Conservation (phyloP, 352 stramenopile genomes). For the Phytophthora capsici region DNA sequence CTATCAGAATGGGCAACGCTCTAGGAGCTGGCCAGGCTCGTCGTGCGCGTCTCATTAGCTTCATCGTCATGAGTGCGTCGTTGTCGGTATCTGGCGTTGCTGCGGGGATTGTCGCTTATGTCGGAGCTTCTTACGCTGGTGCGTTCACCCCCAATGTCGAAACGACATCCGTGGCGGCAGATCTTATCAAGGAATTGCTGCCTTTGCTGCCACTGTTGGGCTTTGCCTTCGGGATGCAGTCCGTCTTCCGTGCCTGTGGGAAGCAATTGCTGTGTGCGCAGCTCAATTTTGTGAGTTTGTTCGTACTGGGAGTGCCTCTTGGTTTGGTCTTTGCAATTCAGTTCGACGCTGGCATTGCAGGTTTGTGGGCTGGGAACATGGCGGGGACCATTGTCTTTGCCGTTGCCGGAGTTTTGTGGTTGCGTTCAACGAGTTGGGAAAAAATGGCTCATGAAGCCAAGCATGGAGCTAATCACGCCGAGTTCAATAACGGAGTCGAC, state of each 20-base stretch:
- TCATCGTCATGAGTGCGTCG: slow-evolving; percentile 39
- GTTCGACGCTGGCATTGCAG: slow-evolving; percentile 47
- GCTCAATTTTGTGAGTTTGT: slow-evolving; percentile 62
- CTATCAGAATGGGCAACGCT: slow-evolving; percentile 67
- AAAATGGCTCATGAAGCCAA: slow-evolving; percentile 56
- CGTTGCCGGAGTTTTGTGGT: slow-evolving; percentile 44
- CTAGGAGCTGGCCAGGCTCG: slow-evolving; percentile 54
- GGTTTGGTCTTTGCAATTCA: slow-evolving; percentile 50
- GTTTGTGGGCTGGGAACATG: slow-evolving; percentile 67
- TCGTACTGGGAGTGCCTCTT: slow-evolving; percentile 55
- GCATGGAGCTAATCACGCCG: slow-evolving; percentile 42
- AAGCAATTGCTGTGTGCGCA: slow-evolving; percentile 56
- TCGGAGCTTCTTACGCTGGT: slow-evolving; percentile 46
- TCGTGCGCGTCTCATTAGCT: slow-evolving; percentile 47
- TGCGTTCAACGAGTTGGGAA: slow-evolving; percentile 59
- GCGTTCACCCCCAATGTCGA: slow-evolving; percentile 48
- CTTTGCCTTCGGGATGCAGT: slow-evolving; percentile 49
- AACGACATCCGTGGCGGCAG: slow-evolving; percentile 31
- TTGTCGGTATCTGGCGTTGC: slow-evolving; percentile 43
- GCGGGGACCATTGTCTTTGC: slow-evolving; percentile 48
- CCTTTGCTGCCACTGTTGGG: slow-evolving; percentile 46
- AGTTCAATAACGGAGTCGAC: slow-evolving; percentile 29
- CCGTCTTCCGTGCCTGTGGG: slow-evolving; percentile 53
- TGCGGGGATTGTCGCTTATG: slow-evolving; percentile 33
- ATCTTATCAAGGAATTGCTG: slow-evolving; percentile 43